phyloP scores from a whole-genome alignment of 305 asterid genomes.

The Vinca major region DNA sequence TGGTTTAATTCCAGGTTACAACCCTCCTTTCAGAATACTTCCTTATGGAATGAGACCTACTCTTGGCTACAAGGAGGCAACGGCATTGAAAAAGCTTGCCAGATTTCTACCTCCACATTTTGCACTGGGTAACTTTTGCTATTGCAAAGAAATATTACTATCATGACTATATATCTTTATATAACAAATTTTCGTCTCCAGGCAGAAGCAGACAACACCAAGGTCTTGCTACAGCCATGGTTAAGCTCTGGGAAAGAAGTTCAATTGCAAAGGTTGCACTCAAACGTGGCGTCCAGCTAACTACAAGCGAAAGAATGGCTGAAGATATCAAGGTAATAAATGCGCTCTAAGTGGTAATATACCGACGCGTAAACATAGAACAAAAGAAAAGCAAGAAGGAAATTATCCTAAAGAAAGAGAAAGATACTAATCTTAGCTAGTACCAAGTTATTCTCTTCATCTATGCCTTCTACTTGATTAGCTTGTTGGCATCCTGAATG shows the following conservation, averaged over 20 bases:
- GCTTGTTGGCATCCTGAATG: neutral
- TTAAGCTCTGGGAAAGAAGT: conserved; percentile 90
- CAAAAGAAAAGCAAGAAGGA: neutral
- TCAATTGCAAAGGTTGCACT: conserved; percentile 79
- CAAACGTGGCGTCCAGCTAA: conserved; percentile 91
- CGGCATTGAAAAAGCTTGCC: conserved; percentile 81
- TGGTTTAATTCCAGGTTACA: conserved; percentile 51
- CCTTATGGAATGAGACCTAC: conserved; percentile 86
- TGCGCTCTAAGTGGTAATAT: conserved; percentile 14
- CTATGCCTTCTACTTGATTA: conserved; percentile 4
- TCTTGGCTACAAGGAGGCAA: conserved; percentile 58
- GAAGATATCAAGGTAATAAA: conserved; percentile 84
- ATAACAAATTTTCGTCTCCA: conserved; percentile 23
- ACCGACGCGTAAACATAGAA: conserved; percentile 3
- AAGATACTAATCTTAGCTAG: neutral
- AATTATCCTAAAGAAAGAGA: neutral
- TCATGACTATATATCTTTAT: neutral
- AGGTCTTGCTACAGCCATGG: conserved; percentile 87
- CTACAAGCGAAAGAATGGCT: conserved; percentile 98
- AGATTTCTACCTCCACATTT: conserved; percentile 88
- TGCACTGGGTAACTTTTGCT: conserved; percentile 58
- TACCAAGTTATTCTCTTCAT: neutral
- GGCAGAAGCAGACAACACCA: conserved; percentile 99
- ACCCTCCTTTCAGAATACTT: conserved; percentile 79
- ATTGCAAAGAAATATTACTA: conserved; percentile 14